Base-by-base conservation (phyloP, 23 red algal genomes). In the Chondrus crispus region DNA sequence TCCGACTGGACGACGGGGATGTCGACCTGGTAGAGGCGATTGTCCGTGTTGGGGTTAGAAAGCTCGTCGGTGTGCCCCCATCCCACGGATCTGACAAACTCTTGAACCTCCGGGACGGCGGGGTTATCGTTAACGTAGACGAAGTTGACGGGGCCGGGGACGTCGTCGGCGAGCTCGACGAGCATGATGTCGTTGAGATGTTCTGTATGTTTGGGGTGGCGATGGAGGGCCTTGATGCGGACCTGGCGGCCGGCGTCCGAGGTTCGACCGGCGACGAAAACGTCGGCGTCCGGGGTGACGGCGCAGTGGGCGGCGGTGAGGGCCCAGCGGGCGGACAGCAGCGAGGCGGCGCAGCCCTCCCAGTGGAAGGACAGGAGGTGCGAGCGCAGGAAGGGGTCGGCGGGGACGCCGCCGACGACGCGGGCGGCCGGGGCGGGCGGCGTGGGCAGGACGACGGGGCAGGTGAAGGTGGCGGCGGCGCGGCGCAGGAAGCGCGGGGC, bases 221-320 rank as follows among this genome's bases (percentile, higher is more conserved):
- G 32, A 50, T 58, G 22, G 29, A 53, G 19, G 16, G 43, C 32
- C 64, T 80, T 69, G 29, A 92, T 84, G 41, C 22, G 43, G 20
- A 55, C 13, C 11, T 40, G 54, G 8, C 2, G 47, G 26, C 89
- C 89, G 5, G 68, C 41, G 40, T 58, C 38, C 53, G 64, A 35
- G 28, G 18, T 82, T 4, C 18, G 5, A 28, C 89, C 89, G 14
- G 66, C 89, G 4, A 83, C 75, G 36, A 51, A 48, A 2, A 66
- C 49, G 14, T 26, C 10, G 22, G 22, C 55, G 20, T 18, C 18
- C 8, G 5, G 13, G 66, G 63, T 13, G 22, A 94, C 47, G 4
- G 13, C 30, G 49, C 92, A 94, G 74, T 94, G 92, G 38, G 92
- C 92, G 55, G 92, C 92, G 37, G 92, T 94, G 26, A 94, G 10